phyloP scores from a whole-genome alignment of 306 rosid species.

The Albizia julibrissin region DNA sequence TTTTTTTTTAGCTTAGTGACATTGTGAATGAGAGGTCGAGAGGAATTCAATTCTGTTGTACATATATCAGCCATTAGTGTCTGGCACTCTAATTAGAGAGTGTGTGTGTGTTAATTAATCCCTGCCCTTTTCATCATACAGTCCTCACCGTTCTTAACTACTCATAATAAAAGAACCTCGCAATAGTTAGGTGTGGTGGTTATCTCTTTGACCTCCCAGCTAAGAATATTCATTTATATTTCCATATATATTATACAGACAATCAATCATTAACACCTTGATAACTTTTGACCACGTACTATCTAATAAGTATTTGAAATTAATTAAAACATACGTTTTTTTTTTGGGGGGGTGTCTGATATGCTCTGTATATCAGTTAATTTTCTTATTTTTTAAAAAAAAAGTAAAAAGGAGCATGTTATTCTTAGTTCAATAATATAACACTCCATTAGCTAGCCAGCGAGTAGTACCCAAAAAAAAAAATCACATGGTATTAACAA shows the following conservation, averaged over 20 bases:
- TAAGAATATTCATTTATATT: neutral
- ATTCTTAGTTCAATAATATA: no score
- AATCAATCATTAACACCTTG: neutral
- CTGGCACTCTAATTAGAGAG: no score
- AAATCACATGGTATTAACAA: neutral
- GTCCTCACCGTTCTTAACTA: neutral
- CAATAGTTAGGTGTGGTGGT: neutral
- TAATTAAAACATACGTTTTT: neutral
- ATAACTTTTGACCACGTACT: neutral
- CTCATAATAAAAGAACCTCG: neutral
- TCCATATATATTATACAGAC: neutral
- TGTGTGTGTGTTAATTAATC: neutral
- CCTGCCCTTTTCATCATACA: neutral
- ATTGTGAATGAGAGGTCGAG: no score
- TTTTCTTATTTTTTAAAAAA: no score
- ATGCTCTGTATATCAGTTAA: neutral
- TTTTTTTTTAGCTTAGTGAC: no score
- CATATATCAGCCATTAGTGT: accelerated
- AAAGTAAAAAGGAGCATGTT: neutral
- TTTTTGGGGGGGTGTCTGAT: neutral
- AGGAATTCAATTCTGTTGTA: no score
- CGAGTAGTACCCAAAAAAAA: neutral
- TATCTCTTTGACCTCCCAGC: constrained; percentile 5
- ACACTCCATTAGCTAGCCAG: neutral
- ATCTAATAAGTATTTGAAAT: neutral